Evolutionary conservation across 1,139 yeast species (phyloP).

Genomic region (Geotrichum armillariae): DNA sequence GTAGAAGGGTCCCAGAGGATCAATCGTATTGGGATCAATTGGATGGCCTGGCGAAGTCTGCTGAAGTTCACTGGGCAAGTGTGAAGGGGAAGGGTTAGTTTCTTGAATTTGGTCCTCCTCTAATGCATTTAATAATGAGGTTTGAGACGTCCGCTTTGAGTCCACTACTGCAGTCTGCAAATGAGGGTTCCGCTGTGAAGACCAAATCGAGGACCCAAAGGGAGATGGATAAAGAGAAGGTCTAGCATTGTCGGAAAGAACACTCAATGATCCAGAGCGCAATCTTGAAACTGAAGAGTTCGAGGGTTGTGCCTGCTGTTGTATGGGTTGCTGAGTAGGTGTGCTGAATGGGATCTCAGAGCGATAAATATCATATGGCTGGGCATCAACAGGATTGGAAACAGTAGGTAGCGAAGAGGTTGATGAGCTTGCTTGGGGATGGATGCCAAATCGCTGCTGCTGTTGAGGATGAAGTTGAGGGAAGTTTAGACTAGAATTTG

Average conservation of each 20-base stretch:
- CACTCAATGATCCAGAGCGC: slow-evolving; percentile 39
- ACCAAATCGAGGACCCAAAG: slow-evolving; percentile 39
- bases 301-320: slow-evolving; percentile 11
- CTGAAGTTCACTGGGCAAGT: slow-evolving; percentile 14
- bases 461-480: slow-evolving; percentile 19
- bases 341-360: slow-evolving; percentile 22
- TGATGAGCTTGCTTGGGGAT: slow-evolving; percentile 22
- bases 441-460: slow-evolving; percentile 19
- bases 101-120: slow-evolving; percentile 19
- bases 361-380: slow-evolving; percentile 17
- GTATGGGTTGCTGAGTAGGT: slow-evolving; percentile 17
- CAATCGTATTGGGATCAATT: slow-evolving; percentile 22
- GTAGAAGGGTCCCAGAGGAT: slow-evolving; percentile 39
- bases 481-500: slow-evolving; percentile 14
- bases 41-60: slow-evolving; percentile 5
- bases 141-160: slow-evolving; percentile 24
- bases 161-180: slow-evolving; percentile 19
- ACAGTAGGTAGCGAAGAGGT: slow-evolving; percentile 21
- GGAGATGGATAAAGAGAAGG: slow-evolving; percentile 34
- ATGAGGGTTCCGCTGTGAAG: slow-evolving; percentile 26
- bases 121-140: slow-evolving; percentile 22
- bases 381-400: slow-evolving; percentile 11
- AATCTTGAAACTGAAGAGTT: slow-evolving; percentile 27
- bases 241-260: slow-evolving; percentile 26
- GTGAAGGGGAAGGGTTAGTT: slow-evolving; percentile 21